Conservation (phyloP, 1,284 basidiomycete genomes). For the Ganoderma meredithae region DNA sequence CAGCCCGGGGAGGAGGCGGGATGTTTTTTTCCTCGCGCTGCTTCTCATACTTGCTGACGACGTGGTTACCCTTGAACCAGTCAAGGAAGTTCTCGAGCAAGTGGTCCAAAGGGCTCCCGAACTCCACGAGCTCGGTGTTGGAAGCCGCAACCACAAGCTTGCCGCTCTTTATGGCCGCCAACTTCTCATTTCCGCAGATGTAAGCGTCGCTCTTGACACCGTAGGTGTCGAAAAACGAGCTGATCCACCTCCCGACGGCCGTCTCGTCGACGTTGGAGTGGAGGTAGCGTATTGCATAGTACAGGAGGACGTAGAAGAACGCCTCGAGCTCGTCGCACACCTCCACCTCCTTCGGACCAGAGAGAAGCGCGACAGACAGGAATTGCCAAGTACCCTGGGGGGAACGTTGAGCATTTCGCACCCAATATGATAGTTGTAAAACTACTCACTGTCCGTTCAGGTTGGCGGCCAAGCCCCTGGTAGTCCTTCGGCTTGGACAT, state of each 20-base stretch:
- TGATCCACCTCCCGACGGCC: background rate
- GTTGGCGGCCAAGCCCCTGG: background rate
- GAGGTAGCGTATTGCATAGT: background rate
- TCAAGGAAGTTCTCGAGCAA: background rate
- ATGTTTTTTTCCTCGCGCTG: background rate
- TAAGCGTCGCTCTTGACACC: background rate
- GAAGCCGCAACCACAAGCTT: background rate
- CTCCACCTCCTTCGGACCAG: background rate
- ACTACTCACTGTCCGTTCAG: slow-evolving; percentile 5
- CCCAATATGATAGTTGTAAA: too few species aligned
- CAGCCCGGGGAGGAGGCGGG: background rate
- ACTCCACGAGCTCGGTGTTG: background rate
- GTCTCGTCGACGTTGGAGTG: background rate
- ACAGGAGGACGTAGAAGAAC: slow-evolving; percentile 17
- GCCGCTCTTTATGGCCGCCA: background rate
- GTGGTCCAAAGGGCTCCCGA: slow-evolving; percentile 6
- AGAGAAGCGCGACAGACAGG: slow-evolving; percentile 9
- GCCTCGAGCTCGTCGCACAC: slow-evolving; percentile 16
- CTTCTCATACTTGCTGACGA: background rate
- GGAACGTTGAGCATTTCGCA: background rate
- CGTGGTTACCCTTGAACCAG: slow-evolving; percentile 1
- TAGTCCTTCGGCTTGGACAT: slow-evolving; percentile 10
- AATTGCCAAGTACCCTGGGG: slow-evolving; percentile 17
- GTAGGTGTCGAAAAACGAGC: slow-evolving; percentile 10
- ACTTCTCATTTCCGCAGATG: slow-evolving; percentile 1